These are phyloP conservation scores for Seiridium cupressi DNA, from an alignment of 2,329 filamentous ascomycete species.

Conservation along the genomic window DNA sequence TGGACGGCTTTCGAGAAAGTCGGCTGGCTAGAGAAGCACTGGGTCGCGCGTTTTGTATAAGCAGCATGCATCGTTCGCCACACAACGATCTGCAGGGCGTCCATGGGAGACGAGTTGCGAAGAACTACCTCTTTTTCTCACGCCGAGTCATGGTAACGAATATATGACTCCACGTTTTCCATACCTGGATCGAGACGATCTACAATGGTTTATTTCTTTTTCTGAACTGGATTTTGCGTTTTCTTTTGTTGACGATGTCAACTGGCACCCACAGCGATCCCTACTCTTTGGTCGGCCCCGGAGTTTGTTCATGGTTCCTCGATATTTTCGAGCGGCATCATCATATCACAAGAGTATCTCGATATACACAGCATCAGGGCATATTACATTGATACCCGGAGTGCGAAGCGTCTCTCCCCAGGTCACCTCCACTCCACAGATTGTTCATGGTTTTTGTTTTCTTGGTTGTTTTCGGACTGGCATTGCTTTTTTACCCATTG, in stretches of 20 bases:
- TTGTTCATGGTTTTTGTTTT: constrained; percentile 15
- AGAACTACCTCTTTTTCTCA: too few relatives aligned
- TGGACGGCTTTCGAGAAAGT: constrained; percentile 88
- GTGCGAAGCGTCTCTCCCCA: constrained; percentile 21
- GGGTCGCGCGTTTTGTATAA: constrained; percentile 37
- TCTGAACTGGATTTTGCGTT: too few relatives aligned
- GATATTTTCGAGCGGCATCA: constrained; percentile 15
- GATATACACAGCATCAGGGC: constrained; percentile 25
- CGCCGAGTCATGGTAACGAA: too few relatives aligned
- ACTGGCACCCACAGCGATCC: background rate
- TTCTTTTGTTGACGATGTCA: background rate
- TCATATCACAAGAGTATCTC: constrained; percentile 7
- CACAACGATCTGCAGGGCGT: too few relatives aligned
- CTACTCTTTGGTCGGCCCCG: constrained; percentile 11
- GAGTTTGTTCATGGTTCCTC: constrained; percentile 9
- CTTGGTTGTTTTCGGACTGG: constrained; percentile 12
- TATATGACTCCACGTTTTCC: too few relatives aligned
- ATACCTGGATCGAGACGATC: too few relatives aligned
- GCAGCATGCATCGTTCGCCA: background rate
- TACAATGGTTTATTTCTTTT: too few relatives aligned
- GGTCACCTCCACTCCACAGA: constrained; percentile 28
- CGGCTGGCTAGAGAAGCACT: constrained; percentile 68
- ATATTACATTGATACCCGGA: constrained; percentile 32
- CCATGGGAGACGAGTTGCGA: too few relatives aligned
- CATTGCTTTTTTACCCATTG: constrained; percentile 11